These are phyloP conservation scores for Schizopora paradoxa DNA, from an alignment of 1,284 basidiomycete species.

Conservation along the genomic window DNA sequence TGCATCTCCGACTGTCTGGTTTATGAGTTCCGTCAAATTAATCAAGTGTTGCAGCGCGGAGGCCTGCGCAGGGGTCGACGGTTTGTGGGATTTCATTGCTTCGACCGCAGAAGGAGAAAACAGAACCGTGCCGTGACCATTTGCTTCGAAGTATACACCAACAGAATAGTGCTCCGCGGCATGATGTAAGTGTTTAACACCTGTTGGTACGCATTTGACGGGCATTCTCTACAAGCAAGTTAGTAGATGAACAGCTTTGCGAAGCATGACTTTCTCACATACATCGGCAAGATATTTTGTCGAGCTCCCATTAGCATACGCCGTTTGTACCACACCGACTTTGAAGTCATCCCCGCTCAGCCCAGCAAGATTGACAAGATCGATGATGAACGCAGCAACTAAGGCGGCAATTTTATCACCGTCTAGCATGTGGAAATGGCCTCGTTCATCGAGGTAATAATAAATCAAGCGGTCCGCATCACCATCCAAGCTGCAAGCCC, in stretches of 20 bases:
- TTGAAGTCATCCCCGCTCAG: constrained; percentile 67
- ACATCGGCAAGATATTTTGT: constrained; percentile 89
- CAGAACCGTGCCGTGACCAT: constrained; percentile 96
- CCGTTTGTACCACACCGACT: constrained; percentile 96
- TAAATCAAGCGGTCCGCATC: constrained; percentile 98
- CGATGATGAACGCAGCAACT: constrained; percentile 89
- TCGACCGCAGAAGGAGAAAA: constrained; percentile 77
- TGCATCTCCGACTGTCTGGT: constrained; percentile 98
- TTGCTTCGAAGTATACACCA: constrained; percentile 99
- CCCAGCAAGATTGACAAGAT: constrained; percentile 81
- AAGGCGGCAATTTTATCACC: constrained; percentile 98
- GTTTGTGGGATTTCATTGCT: constrained; percentile 57
- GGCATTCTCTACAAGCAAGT: constrained; percentile 65
- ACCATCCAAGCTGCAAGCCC: constrained; percentile 92
- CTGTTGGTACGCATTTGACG: constrained; percentile 93
- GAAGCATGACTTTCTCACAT: constrained; percentile 27
- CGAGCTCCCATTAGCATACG: constrained; percentile 97
- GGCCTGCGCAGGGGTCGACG: constrained; percentile 74
- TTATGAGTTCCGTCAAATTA: constrained; percentile 83
- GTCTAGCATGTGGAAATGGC: constrained; percentile 88
- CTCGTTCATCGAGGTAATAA: constrained; percentile 79
- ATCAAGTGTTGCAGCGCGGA: constrained; percentile 75
- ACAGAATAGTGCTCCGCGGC: constrained; percentile 92
- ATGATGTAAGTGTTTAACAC: constrained; percentile 98
- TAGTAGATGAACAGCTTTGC: constrained; percentile 2